A percentile compares a stretch with the other conserved stretches of the same genome.
Evolutionary conservation across 306 rosid genomes (phyloP).

Genomic region (Pterocarpus santalinus): DNA sequence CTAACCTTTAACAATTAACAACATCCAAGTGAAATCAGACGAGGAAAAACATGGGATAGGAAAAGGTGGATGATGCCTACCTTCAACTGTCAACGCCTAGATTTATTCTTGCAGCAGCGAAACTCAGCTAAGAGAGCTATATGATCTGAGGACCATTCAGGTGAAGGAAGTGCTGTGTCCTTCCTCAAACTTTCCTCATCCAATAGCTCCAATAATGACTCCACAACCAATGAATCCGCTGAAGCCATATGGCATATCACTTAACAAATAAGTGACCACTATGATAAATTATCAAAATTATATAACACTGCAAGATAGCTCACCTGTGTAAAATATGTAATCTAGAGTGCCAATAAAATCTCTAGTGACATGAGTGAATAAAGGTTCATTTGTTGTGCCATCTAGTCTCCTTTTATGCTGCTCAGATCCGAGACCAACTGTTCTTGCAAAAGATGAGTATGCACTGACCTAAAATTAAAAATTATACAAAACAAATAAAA

Average conservation of each 20-base stretch:
- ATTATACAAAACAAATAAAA: slow-evolving; percentile 30
- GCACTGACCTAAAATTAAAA: slow-evolving; percentile 83
- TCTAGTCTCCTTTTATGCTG: slow-evolving; percentile 88
- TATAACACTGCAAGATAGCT: slow-evolving; percentile 38
- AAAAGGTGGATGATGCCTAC: slow-evolving; percentile 43
- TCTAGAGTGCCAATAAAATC: slow-evolving; percentile 97
- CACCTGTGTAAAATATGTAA: slow-evolving; percentile 98
- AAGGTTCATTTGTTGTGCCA: slow-evolving; percentile 83
- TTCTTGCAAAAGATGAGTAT: slow-evolving; percentile 86
- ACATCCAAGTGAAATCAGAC: not conserved
- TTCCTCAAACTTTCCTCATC: slow-evolving; percentile 97
- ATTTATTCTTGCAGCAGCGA: slow-evolving; percentile 87
- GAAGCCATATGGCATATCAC: slow-evolving; percentile 48
- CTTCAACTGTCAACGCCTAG: slow-evolving; percentile 77
- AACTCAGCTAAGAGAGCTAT: slow-evolving; percentile 95
- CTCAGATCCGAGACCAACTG: slow-evolving; percentile 71
- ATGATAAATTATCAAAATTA: not conserved
- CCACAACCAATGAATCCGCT: slow-evolving; percentile 98
- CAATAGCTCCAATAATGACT: slow-evolving; percentile 90
- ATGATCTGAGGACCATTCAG: slow-evolving; percentile 99
- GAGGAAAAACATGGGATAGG: not conserved
- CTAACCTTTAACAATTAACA: not conserved
- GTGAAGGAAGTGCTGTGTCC: slow-evolving; percentile 99
- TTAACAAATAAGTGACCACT: slow-evolving; percentile 14
- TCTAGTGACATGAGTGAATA: slow-evolving; percentile 89